Evolutionary conservation across 2,329 filamentous ascomycete species (phyloP), one percentile per base, ranked within the genome.

Genomic region (Hypomyces perniciosus): DNA sequence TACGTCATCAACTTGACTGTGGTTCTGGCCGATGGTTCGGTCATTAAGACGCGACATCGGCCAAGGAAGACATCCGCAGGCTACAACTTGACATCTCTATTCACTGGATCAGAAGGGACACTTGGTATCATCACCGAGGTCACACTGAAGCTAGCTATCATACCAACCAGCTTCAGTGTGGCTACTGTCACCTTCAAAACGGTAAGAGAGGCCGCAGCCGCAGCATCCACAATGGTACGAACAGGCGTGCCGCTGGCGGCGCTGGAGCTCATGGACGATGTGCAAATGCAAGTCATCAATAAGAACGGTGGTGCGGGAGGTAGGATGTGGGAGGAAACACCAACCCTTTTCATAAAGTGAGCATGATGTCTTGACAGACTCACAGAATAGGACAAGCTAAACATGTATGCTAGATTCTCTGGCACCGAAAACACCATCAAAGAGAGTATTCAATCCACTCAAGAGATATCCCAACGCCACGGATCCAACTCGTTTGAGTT

Each of bases 1-100:
- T 88, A 83, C 75, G 85, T 88, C 1, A 71, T 88, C 52, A 86
- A 84, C 55, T 64, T 89, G 27, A 88, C 84, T 0, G 83, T 87
- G 0, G 85, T 88, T 0, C 72, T 88, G 39, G 80, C 85, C 1
- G 84, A 88, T 61, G 85, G 85, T 1, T 77, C 74, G 0, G 53
- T 72, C 13, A 81, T 90, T 65, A 88, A 86, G 61, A 89, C 85
- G 0, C 72, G 84, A 8, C 73, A 75, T 35, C 72, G 85, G 4
- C 85, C 86, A 2, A 72, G 82, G 10, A 89, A 89, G 63, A 83
- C 80, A 0, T 82, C 83, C 0, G 85, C 85, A 0, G 85, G 85
- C 0, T 88, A 89, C 61, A 87, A 88, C 53, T 70, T 89, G 26
- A 88, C 81, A 0, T 77, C 77, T 1, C 68, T 88, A 4, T 88